Evolutionary conservation across 805 yeast genomes (phyloP).

Genomic region (Kuraishia cidri): DNA sequence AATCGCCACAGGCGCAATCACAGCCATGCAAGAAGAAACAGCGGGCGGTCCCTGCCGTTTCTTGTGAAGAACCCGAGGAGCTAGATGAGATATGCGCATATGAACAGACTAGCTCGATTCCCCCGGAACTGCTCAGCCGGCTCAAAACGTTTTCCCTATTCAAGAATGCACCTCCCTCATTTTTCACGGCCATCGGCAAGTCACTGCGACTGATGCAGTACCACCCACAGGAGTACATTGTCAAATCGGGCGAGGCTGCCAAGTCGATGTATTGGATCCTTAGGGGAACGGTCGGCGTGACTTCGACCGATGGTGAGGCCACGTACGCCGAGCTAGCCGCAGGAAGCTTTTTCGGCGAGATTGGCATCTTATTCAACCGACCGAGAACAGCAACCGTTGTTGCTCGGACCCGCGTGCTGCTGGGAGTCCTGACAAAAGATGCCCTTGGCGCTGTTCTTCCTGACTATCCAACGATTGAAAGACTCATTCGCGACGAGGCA

Average conservation of each 20-base stretch:
- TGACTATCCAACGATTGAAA: conserved; percentile 55
- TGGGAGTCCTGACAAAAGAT: conserved; percentile 62
- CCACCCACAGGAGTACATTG: conserved; percentile 62
- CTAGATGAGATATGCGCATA: too few relatives aligned
- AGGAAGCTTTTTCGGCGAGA: conserved; percentile 74
- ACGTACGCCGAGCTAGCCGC: conserved; percentile 60
- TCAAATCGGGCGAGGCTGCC: conserved; percentile 65
- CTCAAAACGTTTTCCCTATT: conserved; percentile 57
- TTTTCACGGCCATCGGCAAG: conserved; percentile 50
- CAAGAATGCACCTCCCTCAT: conserved; percentile 56
- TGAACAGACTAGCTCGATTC: conserved; percentile 27
- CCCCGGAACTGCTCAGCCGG: conserved; percentile 44
- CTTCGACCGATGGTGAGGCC: conserved; percentile 71
- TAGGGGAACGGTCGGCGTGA: conserved; percentile 68
- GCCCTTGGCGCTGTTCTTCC: conserved; percentile 50
- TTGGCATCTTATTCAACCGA: conserved; percentile 65
- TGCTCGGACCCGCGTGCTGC: conserved; percentile 55
- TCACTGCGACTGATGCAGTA: conserved; percentile 50
- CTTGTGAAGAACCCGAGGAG: too few relatives aligned
- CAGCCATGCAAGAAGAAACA: too few relatives aligned
- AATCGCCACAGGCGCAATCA: too few relatives aligned
- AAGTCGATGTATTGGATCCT: conserved; percentile 75
- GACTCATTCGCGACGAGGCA: conserved; percentile 69
- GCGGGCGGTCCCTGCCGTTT: too few relatives aligned
- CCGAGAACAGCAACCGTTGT: conserved; percentile 77